phyloP scores from a whole-genome alignment of 2,329 filamentous ascomycete genomes.

The Ophiostoma sp. region DNA sequence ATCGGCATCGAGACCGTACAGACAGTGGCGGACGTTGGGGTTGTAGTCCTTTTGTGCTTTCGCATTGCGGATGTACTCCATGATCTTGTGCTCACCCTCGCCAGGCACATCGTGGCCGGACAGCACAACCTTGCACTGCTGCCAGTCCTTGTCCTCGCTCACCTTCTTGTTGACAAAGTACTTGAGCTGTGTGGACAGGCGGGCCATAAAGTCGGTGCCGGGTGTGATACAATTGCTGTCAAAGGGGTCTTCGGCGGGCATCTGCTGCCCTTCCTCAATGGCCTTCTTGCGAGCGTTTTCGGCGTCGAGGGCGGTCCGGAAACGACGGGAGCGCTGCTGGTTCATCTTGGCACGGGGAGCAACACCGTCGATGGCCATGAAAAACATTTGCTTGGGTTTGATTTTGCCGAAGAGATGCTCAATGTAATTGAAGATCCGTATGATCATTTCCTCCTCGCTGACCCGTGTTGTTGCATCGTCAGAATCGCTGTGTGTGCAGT shows the following conservation, averaged over 20 bases:
- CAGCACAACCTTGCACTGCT: slow-evolving; percentile 89
- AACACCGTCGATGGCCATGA: slow-evolving; percentile 98
- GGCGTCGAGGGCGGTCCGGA: slow-evolving; percentile 86
- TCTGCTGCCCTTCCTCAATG: slow-evolving; percentile 77
- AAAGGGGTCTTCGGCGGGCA: slow-evolving; percentile 92
- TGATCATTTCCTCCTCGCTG: slow-evolving; percentile 98
- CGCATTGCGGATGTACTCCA: slow-evolving; percentile 98
- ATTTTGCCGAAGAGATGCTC: slow-evolving; percentile 98
- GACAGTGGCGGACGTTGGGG: slow-evolving; percentile 87
- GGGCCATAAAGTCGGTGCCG: slow-evolving; percentile 95
- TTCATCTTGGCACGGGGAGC: slow-evolving; percentile 99
- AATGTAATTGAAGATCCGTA: slow-evolving; percentile 99
- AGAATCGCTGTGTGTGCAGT: slow-evolving; percentile 96
- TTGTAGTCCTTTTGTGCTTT: slow-evolving; percentile 93
- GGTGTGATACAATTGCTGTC: slow-evolving; percentile 99
- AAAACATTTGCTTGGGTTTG: slow-evolving; percentile 96
- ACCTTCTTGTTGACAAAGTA: slow-evolving; percentile 99
- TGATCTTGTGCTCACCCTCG: slow-evolving; percentile 99
- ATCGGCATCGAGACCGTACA: slow-evolving; percentile 96
- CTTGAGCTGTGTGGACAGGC: slow-evolving; percentile 85
- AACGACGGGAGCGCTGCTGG: slow-evolving; percentile 91
- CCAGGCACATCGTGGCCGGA: slow-evolving; percentile 97
- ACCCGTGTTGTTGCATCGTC: slow-evolving; percentile 88
- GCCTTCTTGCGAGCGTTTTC: slow-evolving; percentile 91
- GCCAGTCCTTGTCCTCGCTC: slow-evolving; percentile 94